Conservation (phyloP, 148 eudicot genomes). For the Drosera capensis region DNA sequence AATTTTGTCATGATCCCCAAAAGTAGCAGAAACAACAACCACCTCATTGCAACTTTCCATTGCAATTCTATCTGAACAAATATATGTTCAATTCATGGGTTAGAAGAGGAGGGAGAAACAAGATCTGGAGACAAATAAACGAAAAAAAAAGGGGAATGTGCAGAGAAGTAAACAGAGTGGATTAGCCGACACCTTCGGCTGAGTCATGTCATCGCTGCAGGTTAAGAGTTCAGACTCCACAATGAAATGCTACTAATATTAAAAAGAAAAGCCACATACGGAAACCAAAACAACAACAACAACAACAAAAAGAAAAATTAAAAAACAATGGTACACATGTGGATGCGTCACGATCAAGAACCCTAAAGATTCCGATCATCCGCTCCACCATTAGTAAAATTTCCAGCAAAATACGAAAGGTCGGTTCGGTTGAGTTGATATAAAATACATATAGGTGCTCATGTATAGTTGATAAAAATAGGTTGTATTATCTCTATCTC, state of each 20-base stretch:
- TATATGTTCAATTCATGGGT: neutral
- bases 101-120: neutral
- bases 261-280: neutral
- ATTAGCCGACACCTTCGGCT: neutral
- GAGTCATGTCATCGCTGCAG: neutral
- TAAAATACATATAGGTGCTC: too few relatives aligned
- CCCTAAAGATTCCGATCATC: too few relatives aligned
- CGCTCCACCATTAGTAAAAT: too few relatives aligned
- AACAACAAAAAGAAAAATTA: too few relatives aligned
- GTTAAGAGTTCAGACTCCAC: too few relatives aligned
- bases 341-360: neutral
- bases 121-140: neutral
- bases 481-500: too few relatives aligned
- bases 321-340: neutral
- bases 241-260: neutral
- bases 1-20: constrained; percentile 84
- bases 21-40: constrained; percentile 79
- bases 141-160: neutral
- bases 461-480: too few relatives aligned
- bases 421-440: too few relatives aligned
- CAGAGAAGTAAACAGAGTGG: neutral
- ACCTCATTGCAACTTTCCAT: constrained; percentile 57
- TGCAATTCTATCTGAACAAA: constrained; percentile 34
- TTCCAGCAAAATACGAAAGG: too few relatives aligned
- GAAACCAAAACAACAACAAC: too few relatives aligned